phyloP scores from a whole-genome alignment of 2,329 filamentous ascomycete species.

The Thielaviopsis musarum region DNA sequence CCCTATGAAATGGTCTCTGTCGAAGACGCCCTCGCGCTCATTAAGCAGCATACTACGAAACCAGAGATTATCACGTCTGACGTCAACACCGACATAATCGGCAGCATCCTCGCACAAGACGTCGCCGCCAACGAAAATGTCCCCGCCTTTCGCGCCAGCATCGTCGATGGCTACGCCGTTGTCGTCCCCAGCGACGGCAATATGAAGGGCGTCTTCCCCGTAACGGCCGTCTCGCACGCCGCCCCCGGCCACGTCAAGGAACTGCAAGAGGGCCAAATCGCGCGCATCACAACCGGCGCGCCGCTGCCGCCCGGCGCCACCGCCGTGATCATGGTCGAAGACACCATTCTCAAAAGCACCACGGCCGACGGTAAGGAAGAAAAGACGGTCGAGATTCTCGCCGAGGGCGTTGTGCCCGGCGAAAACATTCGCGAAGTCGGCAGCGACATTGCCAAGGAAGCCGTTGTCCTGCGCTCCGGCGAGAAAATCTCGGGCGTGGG shows the following conservation, averaged over 20 bases:
- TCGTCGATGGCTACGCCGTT: conserved; percentile 90
- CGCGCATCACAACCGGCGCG: conserved; percentile 86
- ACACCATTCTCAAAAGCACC: conserved; percentile 59
- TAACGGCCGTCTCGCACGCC: conserved; percentile 75
- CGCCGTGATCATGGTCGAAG: conserved; percentile 83
- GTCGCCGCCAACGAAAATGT: conserved; percentile 68
- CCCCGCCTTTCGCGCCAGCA: conserved; percentile 85
- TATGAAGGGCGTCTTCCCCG: conserved; percentile 68
- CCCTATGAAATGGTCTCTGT: conserved; percentile 89
- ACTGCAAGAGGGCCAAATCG: conserved; percentile 58
- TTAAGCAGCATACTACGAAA: conserved; percentile 54
- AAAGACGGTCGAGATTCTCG: conserved; percentile 71
- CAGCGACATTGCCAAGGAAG: conserved; percentile 60
- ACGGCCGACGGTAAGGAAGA: conserved; percentile 75
- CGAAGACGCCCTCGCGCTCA: conserved; percentile 56
- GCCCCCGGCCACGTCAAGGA: conserved; percentile 46
- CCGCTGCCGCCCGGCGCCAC: conserved; percentile 78
- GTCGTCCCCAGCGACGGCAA: conserved; percentile 45
- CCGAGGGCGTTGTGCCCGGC: conserved; percentile 52
- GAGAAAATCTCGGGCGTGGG: conserved; percentile 74
- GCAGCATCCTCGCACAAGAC: conserved; percentile 66
- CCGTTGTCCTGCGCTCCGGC: conserved; percentile 56
- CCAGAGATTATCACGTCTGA: conserved; percentile 38
- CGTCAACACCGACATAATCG: conserved; percentile 51
- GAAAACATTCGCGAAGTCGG: conserved; percentile 88